Evolutionary conservation across 495 filamentous ascomycete genomes (phyloP).

Genomic region (Thermothielavioides terrestris): DNA sequence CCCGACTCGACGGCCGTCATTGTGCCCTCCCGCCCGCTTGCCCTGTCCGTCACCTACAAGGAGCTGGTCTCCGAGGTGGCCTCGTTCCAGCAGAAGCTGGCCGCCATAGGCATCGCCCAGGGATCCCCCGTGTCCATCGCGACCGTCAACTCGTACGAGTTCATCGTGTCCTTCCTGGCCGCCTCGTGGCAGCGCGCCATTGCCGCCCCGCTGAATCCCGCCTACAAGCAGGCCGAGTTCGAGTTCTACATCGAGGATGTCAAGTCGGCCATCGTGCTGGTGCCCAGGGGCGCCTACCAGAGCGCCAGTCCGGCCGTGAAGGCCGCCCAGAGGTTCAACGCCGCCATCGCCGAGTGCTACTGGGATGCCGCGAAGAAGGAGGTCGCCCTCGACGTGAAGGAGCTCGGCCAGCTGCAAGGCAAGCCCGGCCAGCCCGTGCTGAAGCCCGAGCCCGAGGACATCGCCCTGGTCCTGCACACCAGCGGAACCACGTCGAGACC

Average conservation of each 20-base stretch:
- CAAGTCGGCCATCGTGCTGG: constrained; percentile 62
- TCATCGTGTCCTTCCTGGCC: constrained; percentile 73
- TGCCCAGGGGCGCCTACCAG: constrained; percentile 58
- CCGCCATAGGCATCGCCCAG: constrained; percentile 55
- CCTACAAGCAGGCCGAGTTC: constrained; percentile 79
- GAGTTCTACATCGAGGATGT: constrained; percentile 86
- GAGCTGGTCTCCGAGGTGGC: constrained; percentile 52
- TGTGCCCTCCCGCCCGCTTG: constrained; percentile 50
- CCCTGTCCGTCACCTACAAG: constrained; percentile 54
- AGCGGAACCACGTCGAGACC: constrained; percentile 76
- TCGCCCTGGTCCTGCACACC: constrained; percentile 62
- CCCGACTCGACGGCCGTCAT: constrained; percentile 49
- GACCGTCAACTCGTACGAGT: constrained; percentile 70
- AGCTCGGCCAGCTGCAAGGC: constrained; percentile 55
- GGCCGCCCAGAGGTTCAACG: constrained; percentile 64
- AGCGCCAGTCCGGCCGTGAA: constrained; percentile 57
- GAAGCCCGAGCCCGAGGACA: constrained; percentile 52
- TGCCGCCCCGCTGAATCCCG: constrained; percentile 72
- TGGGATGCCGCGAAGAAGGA: constrained; percentile 53
- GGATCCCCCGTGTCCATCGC: constrained; percentile 65
- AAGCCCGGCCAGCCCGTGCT: constrained; percentile 41
- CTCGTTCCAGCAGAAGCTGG: constrained; percentile 63
- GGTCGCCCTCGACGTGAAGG: constrained; percentile 67
- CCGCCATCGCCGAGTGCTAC: constrained; percentile 72
- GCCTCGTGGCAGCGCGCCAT: constrained; percentile 67